These are phyloP conservation scores for Ogataea dorogensis DNA, from an alignment of 805 yeast genomes.

Conservation along the genomic window DNA sequence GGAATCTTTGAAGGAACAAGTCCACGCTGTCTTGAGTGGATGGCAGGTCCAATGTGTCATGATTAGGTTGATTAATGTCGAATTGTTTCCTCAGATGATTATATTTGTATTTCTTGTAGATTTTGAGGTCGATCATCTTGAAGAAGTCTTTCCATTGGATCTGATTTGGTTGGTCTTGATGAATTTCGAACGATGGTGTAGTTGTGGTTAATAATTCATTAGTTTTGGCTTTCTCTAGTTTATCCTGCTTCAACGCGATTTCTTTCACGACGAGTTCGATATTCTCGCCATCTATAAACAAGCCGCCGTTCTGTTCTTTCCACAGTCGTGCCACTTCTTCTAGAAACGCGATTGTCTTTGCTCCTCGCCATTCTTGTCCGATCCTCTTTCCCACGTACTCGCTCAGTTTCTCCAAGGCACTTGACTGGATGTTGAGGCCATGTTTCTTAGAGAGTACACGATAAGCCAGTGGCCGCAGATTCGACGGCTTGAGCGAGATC, in stretches of 20 bases:
- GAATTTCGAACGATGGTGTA: conserved; percentile 15
- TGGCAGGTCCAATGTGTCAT: conserved; percentile 21
- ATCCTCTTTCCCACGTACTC: conserved; percentile 71
- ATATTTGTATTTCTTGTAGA: conserved; percentile 64
- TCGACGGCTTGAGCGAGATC: conserved; percentile 72
- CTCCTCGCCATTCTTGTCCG: conserved; percentile 85
- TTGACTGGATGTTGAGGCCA: conserved; percentile 84
- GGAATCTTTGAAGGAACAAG: conserved; percentile 53
- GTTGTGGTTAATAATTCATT: neutral
- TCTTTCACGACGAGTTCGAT: conserved; percentile 65
- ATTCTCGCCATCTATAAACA: conserved; percentile 78
- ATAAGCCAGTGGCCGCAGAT: conserved; percentile 88
- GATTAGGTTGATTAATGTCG: conserved; percentile 31
- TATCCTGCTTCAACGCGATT: conserved; percentile 20
- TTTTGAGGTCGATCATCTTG: conserved; percentile 58
- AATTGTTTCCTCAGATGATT: conserved; percentile 64
- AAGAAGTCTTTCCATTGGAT: conserved; percentile 75
- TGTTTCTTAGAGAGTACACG: conserved; percentile 87
- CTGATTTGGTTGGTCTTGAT: conserved; percentile 12
- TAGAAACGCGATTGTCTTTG: conserved; percentile 57
- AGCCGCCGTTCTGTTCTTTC: conserved; percentile 87
- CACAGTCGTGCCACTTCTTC: conserved; percentile 80
- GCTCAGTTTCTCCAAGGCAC: conserved; percentile 73
- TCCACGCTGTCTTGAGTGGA: conserved; percentile 33
- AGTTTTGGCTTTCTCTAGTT: conserved; percentile 16